Conservation (phyloP, 2,329 filamentous ascomycete genomes). For the Fusarium bactridioides region DNA sequence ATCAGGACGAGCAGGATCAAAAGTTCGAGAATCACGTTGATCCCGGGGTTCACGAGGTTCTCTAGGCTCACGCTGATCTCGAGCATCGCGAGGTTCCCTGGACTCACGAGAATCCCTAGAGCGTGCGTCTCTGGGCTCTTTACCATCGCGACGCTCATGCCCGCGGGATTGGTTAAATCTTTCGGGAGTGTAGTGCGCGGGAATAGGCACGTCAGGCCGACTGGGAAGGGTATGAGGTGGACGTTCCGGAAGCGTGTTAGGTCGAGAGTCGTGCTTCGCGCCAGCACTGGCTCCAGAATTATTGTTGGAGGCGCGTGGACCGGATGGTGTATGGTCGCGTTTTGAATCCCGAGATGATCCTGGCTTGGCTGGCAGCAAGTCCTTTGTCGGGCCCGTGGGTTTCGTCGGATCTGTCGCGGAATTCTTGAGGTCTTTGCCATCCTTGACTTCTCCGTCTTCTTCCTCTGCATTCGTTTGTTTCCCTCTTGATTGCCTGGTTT, state of each 20-base stretch:
- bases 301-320: constrained; percentile 41
- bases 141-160: constrained; percentile 51
- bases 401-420: constrained; percentile 25
- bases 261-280: constrained; percentile 41
- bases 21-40: constrained; percentile 46
- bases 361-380: constrained; percentile 47
- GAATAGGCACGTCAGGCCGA: constrained; percentile 65
- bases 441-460: constrained; percentile 78
- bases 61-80: constrained; percentile 47
- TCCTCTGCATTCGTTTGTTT: constrained; percentile 55
- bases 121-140: constrained; percentile 48
- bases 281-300: constrained; percentile 24
- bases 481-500: constrained; percentile 14
- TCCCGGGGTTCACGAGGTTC: constrained; percentile 51
- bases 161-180: constrained; percentile 53
- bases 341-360: constrained; percentile 41
- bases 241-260: constrained; percentile 49
- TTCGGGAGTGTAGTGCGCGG: constrained; percentile 56
- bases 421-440: constrained; percentile 53
- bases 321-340: constrained; percentile 35
- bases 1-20: constrained; percentile 52
- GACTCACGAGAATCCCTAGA: constrained; percentile 45
- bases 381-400: constrained; percentile 39
- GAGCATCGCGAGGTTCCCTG: constrained; percentile 39
- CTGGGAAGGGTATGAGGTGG: constrained; percentile 58